Percentiles rank a stretch among this genome's conserved stretches.
These are phyloP conservation scores for Umbellularia californica DNA, from an alignment of 164 flowering plant genomes.

Conservation along the genomic window DNA sequence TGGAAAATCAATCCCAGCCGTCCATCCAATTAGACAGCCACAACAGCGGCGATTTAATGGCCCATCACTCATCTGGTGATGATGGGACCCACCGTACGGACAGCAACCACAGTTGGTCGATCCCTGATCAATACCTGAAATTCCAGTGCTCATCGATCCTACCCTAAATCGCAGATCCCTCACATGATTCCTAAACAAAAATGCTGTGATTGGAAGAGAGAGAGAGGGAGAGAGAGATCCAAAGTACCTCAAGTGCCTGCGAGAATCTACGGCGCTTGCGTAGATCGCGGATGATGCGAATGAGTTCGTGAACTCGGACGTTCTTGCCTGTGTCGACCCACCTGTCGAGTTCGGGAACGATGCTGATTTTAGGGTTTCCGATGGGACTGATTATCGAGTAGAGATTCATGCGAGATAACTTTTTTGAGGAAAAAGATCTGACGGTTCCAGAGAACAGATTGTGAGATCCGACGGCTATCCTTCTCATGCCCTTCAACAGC, in stretches of 20 bases:
- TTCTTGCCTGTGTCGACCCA: constrained; percentile 35
- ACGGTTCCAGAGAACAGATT: background rate
- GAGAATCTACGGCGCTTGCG: constrained; percentile 59
- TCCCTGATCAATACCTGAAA: too few relatives aligned
- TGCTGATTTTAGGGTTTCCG: constrained; percentile 38
- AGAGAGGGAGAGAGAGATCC: background rate
- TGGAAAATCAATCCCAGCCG: too few relatives aligned
- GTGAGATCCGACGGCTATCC: background rate
- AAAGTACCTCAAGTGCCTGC: constrained; percentile 75
- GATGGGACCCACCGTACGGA: too few relatives aligned
- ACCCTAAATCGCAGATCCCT: too few relatives aligned
- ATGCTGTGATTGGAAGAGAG: too few relatives aligned
- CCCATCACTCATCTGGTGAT: too few relatives aligned
- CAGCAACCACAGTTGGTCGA: too few relatives aligned
- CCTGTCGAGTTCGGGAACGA: constrained; percentile 56
- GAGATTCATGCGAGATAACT: constrained; percentile 16
- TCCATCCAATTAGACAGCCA: too few relatives aligned
- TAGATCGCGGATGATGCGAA: constrained; percentile 57
- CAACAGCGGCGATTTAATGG: too few relatives aligned
- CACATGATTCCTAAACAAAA: too few relatives aligned
- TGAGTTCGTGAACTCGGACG: constrained; percentile 44
- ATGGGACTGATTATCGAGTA: constrained; percentile 57
- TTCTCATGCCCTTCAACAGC: background rate
- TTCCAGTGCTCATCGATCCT: too few relatives aligned
- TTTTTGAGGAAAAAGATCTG: background rate